Conservation (phyloP, 805 yeast genomes). For the Cyberlindnera japonica region DNA sequence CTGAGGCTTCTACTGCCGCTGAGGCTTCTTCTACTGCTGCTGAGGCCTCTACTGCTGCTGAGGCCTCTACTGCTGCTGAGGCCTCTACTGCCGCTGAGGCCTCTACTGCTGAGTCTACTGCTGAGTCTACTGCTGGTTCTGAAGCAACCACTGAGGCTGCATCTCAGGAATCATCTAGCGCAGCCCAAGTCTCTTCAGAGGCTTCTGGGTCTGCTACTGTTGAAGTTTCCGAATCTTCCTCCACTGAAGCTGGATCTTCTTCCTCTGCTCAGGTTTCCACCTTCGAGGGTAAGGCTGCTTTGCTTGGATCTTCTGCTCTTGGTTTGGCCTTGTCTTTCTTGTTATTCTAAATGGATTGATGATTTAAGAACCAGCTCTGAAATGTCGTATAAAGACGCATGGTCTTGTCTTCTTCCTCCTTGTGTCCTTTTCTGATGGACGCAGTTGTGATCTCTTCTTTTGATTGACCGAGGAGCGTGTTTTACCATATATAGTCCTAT, state of each 20-base stretch:
- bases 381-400: no score
- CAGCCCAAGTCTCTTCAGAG: constrained; percentile 26
- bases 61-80: constrained; percentile 1
- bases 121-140: constrained; percentile 17
- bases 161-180: no score
- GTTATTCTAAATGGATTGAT: constrained; percentile 9
- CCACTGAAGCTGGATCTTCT: constrained; percentile 12
- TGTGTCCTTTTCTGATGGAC: not conserved
- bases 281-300: constrained; percentile 23
- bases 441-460: no score
- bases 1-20: constrained; percentile 21
- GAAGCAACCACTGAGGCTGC: constrained; percentile 12
- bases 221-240: constrained; percentile 25
- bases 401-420: no score
- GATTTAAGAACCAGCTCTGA: not conserved
- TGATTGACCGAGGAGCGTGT: no score
- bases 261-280: constrained; percentile 12
- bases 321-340: constrained; percentile 21
- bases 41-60: constrained; percentile 5
- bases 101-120: constrained; percentile 13
- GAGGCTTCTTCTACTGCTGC: constrained; percentile 5
- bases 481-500: no score
- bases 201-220: constrained; percentile 30
- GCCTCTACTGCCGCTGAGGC: constrained; percentile 16
- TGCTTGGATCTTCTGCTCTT: constrained; percentile 19